Percentiles rank a stretch among this genome's conserved stretches.
Conservation (phyloP, 148 eudicot genomes). For the Euryodendron excelsum region DNA sequence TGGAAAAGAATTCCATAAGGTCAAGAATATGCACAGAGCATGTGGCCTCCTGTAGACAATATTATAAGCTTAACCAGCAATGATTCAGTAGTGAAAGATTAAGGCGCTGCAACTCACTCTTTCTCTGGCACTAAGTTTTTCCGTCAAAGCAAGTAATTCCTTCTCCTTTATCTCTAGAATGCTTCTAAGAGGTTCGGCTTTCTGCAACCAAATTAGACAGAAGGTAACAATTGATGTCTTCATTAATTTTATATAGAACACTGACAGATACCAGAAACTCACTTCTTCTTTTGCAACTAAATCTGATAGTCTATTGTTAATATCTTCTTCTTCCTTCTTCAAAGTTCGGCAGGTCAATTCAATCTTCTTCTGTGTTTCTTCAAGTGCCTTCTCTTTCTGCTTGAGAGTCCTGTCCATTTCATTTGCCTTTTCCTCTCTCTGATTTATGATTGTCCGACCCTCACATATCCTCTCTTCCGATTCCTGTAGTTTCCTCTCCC, state of each 20-base stretch:
- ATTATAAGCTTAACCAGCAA: neutral
- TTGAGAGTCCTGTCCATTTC: constrained; percentile 46
- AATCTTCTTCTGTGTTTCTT: constrained; percentile 51
- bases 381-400: constrained; percentile 57
- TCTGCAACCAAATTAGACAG: constrained; percentile 44
- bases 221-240: neutral
- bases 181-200: constrained; percentile 47
- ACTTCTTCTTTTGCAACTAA: constrained; percentile 68
- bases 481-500: constrained; percentile 88
- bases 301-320: constrained; percentile 45
- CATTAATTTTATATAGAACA: neutral
- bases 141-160: constrained; percentile 52
- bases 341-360: constrained; percentile 42
- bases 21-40: neutral
- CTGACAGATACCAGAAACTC: constrained; percentile 12
- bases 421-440: constrained; percentile 64
- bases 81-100: neutral
- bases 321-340: constrained; percentile 55
- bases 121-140: constrained; percentile 67
- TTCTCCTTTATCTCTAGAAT: constrained; percentile 61
- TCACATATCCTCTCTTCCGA: constrained; percentile 68
- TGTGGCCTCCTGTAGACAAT: neutral
- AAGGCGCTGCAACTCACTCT: constrained; percentile 46
- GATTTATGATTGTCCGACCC: constrained; percentile 55
- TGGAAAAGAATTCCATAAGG: neutral